Evolutionary conservation across 2,329 filamentous ascomycete genomes (phyloP).

Genomic region (Cytospora paraplurivora): DNA sequence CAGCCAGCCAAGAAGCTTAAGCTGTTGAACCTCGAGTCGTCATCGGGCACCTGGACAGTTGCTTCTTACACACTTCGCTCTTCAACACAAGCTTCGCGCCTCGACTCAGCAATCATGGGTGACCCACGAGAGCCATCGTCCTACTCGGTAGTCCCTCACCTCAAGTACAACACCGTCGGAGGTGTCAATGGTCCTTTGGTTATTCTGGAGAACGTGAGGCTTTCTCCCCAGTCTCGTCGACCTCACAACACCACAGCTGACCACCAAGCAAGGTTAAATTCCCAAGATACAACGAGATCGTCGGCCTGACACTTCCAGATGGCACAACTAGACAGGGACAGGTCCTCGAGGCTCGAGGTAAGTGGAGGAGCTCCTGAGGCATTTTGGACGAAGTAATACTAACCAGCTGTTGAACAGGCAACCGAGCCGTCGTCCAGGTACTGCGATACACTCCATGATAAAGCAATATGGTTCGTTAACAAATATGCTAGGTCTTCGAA

Average conservation of each 20-base stretch:
- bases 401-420: conserved; percentile 57
- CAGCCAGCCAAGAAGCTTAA: conserved; percentile 4
- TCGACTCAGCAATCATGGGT: conserved; percentile 45
- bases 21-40: conserved; percentile 20
- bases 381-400: conserved; percentile 18
- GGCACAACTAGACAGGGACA: conserved; percentile 91
- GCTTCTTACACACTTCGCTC: conserved; percentile 4
- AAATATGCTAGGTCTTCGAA: conserved; percentile 78
- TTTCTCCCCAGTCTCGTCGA: conserved; percentile 11
- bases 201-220: conserved; percentile 81
- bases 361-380: conserved; percentile 30
- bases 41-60: conserved; percentile 15
- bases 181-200: conserved; percentile 98
- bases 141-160: conserved; percentile 60
- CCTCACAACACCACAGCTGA: conserved; percentile 34
- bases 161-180: conserved; percentile 97
- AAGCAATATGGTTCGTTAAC: conserved; percentile 34
- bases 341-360: conserved; percentile 96
- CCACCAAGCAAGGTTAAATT: conserved; percentile 78
- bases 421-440: conserved; percentile 94
- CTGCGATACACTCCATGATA: conserved; percentile 22
- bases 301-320: conserved; percentile 92
- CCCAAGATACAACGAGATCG: conserved; percentile 96
- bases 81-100: conserved; percentile 7
- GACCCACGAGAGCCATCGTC: conserved; percentile 60